These are phyloP conservation scores for Neobulgaria alba DNA, from an alignment of 2,329 filamentous ascomycete genomes.

Conservation along the genomic window DNA sequence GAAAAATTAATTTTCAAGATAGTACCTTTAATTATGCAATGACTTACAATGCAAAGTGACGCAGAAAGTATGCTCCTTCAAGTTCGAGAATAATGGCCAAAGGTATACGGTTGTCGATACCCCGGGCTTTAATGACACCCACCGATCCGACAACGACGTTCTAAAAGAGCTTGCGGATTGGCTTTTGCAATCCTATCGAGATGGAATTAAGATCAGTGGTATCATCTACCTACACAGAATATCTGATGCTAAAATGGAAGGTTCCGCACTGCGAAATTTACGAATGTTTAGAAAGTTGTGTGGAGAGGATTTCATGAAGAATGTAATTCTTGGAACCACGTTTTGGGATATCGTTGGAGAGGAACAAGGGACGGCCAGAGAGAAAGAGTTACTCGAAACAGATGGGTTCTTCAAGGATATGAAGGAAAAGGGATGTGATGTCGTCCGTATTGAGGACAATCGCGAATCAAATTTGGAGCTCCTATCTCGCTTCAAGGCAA, in stretches of 20 bases:
- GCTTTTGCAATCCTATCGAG: constrained; percentile 26
- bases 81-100: too few species aligned
- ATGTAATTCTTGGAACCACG: constrained; percentile 35
- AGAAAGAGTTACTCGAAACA: too few species aligned
- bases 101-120: too few species aligned
- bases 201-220: constrained; percentile 28
- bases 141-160: not conserved
- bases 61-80: too few species aligned
- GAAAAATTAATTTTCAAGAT: too few species aligned
- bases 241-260: constrained; percentile 32
- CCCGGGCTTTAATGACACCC: not conserved
- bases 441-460: not conserved
- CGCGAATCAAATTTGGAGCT: not conserved
- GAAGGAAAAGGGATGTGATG: too few species aligned
- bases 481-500: too few species aligned
- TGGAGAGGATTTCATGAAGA: constrained; percentile 32
- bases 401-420: too few species aligned
- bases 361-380: constrained; percentile 8
- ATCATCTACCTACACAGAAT: constrained; percentile 41
- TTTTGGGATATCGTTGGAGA: constrained; percentile 28
- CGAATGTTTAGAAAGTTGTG: constrained; percentile 37
- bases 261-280: constrained; percentile 33
- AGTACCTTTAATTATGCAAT: too few species aligned
- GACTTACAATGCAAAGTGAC: too few species aligned
- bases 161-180: constrained; percentile 5